These are phyloP conservation scores for Bolboschoenoplectus hybrid DNA, from an alignment of 202 grass and related monocot genomes.

Conservation along the genomic window DNA sequence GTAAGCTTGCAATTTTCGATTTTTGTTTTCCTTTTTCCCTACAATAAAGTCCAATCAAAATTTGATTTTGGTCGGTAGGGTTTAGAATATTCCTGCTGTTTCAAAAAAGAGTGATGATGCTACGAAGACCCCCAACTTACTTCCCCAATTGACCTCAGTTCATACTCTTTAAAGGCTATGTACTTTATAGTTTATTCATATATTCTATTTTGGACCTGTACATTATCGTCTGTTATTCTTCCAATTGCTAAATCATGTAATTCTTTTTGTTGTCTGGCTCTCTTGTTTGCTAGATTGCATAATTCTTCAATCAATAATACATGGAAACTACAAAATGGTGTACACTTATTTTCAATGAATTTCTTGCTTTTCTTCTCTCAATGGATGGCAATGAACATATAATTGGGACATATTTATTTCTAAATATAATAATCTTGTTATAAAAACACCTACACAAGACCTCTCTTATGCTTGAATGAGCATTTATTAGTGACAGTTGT, in stretches of 20 bases:
- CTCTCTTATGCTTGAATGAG: background rate
- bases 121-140: background rate
- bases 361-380: no score
- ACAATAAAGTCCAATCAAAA: background rate
- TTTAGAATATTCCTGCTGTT: constrained; percentile 26
- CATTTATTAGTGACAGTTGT: constrained; percentile 34
- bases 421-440: constrained; percentile 24
- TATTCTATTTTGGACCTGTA: background rate
- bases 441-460: constrained; percentile 25
- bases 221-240: background rate
- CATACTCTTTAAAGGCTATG: background rate
- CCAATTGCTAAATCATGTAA: background rate
- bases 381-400: background rate
- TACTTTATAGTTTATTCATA: background rate
- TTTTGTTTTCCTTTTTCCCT: background rate
- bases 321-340: background rate
- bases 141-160: background rate
- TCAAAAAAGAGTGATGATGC: background rate
- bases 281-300: background rate
- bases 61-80: background rate
- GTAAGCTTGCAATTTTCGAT: constrained; percentile 44
- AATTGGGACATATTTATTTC: background rate
- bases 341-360: background rate
- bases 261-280: background rate
- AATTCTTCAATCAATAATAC: background rate